Percentiles rank a stretch among this genome's conserved stretches.
Evolutionary conservation across 768 basidiomycete species (phyloP).

Genomic region (Sporobolomyces phaffii): DNA sequence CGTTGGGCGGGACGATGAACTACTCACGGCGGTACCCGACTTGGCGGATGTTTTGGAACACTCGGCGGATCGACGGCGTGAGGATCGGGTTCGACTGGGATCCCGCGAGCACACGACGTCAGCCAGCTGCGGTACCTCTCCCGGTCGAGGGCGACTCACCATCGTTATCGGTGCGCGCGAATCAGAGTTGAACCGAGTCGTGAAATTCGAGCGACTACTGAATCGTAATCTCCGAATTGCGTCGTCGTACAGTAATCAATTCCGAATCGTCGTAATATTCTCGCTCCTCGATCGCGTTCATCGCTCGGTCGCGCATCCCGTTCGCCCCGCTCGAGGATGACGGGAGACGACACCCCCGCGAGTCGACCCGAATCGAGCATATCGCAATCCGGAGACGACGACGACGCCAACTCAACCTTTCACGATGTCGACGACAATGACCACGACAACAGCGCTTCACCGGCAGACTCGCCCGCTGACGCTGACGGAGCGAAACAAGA

Average conservation of each 20-base stretch:
- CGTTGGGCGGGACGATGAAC: neutral
- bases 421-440: constrained; percentile 2
- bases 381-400: constrained; percentile 17
- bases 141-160: neutral
- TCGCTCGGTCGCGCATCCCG: neutral
- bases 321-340: neutral
- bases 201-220: too few species aligned
- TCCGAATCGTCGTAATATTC: too few species aligned
- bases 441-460: neutral
- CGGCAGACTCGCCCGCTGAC: neutral
- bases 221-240: too few species aligned
- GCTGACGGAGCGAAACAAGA: neutral
- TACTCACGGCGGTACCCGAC: constrained; percentile 27
- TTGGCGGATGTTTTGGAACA: constrained; percentile 32
- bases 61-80: constrained; percentile 27
- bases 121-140: neutral
- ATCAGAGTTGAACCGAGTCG: neutral
- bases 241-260: too few species aligned
- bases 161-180: neutral
- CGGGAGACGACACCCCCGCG: neutral
- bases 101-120: too few species aligned
- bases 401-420: neutral
- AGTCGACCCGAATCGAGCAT: neutral
- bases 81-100: constrained; percentile 16
- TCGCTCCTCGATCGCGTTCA: too few species aligned